Evolutionary conservation across 2,329 filamentous ascomycete genomes (phyloP), one percentile per base, ranked within the genome.

Genomic region (Calonectria henricotiae): DNA sequence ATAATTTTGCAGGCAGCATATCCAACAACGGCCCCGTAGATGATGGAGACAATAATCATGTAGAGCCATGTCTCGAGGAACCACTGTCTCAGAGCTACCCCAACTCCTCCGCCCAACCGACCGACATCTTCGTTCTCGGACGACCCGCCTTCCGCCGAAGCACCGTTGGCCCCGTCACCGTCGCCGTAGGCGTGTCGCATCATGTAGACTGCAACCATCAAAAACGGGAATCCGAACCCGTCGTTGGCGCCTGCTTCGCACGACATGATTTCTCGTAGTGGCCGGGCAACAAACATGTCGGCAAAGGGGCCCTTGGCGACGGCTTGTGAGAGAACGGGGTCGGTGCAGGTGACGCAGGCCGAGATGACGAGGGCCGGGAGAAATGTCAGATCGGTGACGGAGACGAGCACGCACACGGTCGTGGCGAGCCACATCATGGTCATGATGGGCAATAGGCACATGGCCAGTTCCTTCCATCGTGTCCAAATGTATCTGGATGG

Each of bases 231-330:
- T 0, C 87, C 89, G 44, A 91, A 89, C 0, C 89, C 89, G 71
- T 91, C 89, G 71, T 91, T 91, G 2, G 86, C 86, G 5, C 89
- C 90, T 2, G 88, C 89, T 71, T 91, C 89, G 0, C 89, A 85
- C 0, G 89, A 90, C 25, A 91, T 91, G 67, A 91, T 87, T 71
- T 91, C 88, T 35, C 89, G 85, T 4, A 91, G 81, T 3, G 86
- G 83, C 2, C 89, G 85, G 11, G 86, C 83, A 2, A 91, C 89
- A 67, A 86, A 91, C 70, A 89, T 90, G 74, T 91, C 89, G 0
- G 89, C 85, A 73, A 92, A 79, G 0, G 88, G 87, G 0, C 89
- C 89, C 76, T 91, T 91, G 20, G 89, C 90, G 13, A 91, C 85
- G 27, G 89, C 88, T 73, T 91, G 89, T 0, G 89, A 90, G 4